These are phyloP conservation scores for Starmerella stigmatis DNA, from an alignment of 805 yeast genomes.

Conservation along the genomic window DNA sequence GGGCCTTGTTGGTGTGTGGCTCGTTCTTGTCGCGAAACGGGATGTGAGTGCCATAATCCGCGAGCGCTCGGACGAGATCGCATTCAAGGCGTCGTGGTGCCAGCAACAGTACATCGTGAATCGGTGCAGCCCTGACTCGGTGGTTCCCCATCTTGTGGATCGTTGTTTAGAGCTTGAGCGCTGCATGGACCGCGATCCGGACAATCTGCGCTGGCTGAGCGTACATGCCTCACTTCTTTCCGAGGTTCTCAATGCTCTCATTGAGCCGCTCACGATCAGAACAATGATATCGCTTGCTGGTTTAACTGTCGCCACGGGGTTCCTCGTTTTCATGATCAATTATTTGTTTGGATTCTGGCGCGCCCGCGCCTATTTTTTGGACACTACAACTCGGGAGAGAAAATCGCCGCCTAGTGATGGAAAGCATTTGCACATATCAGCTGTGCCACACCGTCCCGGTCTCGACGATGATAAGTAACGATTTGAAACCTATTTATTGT, in stretches of 20 bases:
- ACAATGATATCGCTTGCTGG: conserved; percentile 7
- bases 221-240: conserved; percentile 71
- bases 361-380: conserved; percentile 14
- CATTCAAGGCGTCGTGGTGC: conserved; percentile 56
- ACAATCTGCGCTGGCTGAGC: conserved; percentile 46
- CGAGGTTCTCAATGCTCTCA: conserved; percentile 63
- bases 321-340: conserved; percentile 11
- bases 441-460: background rate
- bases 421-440: background rate
- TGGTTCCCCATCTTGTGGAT: conserved; percentile 64
- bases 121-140: conserved; percentile 45
- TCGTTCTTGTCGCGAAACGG: conserved; percentile 41
- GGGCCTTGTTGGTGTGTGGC: conserved; percentile 36
- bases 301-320: background rate
- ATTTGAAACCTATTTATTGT: background rate
- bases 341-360: conserved; percentile 21
- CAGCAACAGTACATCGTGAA: conserved; percentile 56
- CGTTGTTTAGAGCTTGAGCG: conserved; percentile 58
- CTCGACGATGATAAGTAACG: background rate
- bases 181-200: conserved; percentile 74
- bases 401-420: too few relatives aligned
- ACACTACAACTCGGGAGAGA: too few relatives aligned
- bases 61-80: conserved; percentile 42
- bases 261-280: conserved; percentile 46
- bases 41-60: conserved; percentile 65